A percentile compares a stretch with the other conserved stretches of the same genome.
These are phyloP conservation scores for Earliella scabrosa DNA, from an alignment of 1,284 basidiomycete species.

Conservation along the genomic window DNA sequence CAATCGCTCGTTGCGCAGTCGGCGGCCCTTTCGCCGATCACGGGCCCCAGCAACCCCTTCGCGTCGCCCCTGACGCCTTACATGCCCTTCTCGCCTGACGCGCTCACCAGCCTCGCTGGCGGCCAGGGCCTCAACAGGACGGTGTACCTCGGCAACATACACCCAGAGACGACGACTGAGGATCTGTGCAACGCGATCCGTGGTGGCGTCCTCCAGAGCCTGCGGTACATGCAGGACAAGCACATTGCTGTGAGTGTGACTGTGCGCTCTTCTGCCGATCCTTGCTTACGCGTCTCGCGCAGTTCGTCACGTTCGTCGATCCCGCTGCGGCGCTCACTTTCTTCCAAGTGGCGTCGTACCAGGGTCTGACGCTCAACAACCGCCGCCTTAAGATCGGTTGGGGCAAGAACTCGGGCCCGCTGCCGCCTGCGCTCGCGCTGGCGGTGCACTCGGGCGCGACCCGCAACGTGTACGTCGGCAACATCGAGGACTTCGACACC, in stretches of 20 bases:
- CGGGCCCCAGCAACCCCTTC: conserved; percentile 31
- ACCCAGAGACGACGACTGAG: conserved; percentile 90
- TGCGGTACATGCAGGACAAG: conserved; percentile 92
- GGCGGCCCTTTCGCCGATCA: conserved; percentile 43
- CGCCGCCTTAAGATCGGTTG: conserved; percentile 93
- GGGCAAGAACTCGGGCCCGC: conserved; percentile 90
- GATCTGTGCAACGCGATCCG: conserved; percentile 94
- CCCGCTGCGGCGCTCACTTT: conserved; percentile 89
- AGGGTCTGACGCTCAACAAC: conserved; percentile 88
- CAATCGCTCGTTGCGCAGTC: conserved; percentile 76
- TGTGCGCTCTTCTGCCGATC: conserved; percentile 5
- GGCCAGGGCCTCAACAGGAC: conserved; percentile 78
- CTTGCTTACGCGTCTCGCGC: conserved; percentile 15
- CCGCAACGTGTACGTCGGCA: conserved; percentile 93
- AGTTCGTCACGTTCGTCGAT: conserved; percentile 93
- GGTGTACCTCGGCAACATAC: conserved; percentile 93
- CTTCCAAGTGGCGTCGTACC: conserved; percentile 87
- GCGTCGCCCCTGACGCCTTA: conserved; percentile 61
- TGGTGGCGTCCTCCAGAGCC: conserved; percentile 89
- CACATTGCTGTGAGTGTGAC: conserved; percentile 81
- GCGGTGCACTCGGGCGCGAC: conserved; percentile 91
- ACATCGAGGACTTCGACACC: conserved; percentile 89
- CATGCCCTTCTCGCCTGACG: conserved; percentile 60
- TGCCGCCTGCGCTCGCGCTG: conserved; percentile 81
- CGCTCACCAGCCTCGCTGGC: conserved; percentile 42